phyloP scores from a whole-genome alignment of 305 asterid genomes.

The Striga hermonthica region DNA sequence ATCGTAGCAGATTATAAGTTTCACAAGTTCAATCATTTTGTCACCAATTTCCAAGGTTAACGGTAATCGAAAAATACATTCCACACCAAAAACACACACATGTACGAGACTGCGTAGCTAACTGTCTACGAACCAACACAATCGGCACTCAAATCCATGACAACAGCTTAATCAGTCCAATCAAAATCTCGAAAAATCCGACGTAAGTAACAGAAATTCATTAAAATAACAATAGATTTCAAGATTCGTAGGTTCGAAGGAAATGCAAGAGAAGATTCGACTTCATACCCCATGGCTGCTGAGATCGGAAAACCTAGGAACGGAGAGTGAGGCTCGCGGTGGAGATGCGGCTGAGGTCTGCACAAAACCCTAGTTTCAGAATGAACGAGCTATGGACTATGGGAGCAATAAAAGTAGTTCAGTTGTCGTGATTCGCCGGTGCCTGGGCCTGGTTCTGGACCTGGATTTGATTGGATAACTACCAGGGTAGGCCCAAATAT shows the following conservation, averaged over 20 bases:
- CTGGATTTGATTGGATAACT: no score
- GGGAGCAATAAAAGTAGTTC: no score
- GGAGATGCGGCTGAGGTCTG: slow-evolving; percentile 23
- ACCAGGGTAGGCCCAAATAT: no score
- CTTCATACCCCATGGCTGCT: slow-evolving; percentile 69
- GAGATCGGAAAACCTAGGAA: slow-evolving; percentile 35
- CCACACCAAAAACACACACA: no score
- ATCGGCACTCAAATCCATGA: slow-evolving; percentile 1
- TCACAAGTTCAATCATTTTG: no score
- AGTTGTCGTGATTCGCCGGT: no score
- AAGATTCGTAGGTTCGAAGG: neutral
- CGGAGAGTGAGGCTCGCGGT: slow-evolving; percentile 31
- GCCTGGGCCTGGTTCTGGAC: no score
- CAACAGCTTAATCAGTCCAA: slow-evolving; percentile 9
- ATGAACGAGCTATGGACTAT: neutral
- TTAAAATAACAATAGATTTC: no score
- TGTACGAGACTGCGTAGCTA: no score
- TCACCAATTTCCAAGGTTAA: no score
- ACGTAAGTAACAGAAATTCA: neutral
- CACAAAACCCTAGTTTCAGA: slow-evolving; percentile 47
- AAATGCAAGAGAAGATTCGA: neutral
- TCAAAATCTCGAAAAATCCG: neutral
- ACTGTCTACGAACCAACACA: neutral
- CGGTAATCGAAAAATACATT: no score
- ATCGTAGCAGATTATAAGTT: no score